Evolutionary conservation across 139 green algal genomes (phyloP).

Genomic region (Chloropicon primus): DNA sequence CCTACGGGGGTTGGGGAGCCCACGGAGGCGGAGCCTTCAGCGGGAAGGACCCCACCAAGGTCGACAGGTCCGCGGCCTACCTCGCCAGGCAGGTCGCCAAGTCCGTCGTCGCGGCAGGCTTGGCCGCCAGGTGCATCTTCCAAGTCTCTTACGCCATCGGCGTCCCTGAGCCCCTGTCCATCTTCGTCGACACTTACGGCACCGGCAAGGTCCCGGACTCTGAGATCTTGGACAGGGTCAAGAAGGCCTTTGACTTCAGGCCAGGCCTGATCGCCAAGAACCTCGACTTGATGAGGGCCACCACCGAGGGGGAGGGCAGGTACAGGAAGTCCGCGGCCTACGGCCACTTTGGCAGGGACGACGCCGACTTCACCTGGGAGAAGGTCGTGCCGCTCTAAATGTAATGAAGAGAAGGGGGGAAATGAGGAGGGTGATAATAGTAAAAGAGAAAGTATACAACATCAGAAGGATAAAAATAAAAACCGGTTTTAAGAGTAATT

Average conservation of each 20-base stretch:
- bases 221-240: conserved; percentile 75
- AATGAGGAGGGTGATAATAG: neutral
- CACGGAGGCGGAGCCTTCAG: conserved; percentile 97
- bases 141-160: conserved; percentile 96
- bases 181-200: conserved; percentile 95
- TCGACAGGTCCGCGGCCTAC: conserved; percentile 91
- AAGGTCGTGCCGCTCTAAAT: conserved; percentile 25
- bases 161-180: conserved; percentile 87
- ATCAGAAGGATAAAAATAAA: too few species aligned
- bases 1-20: conserved; percentile 96
- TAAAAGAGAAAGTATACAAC: neutral
- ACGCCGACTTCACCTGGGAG: conserved; percentile 94
- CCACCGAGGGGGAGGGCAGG: conserved; percentile 37
- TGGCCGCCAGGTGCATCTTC: conserved; percentile 53
- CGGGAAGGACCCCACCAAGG: conserved; percentile 81
- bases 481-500: too few species aligned
- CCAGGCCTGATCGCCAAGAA: conserved; percentile 69
- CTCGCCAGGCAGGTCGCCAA: conserved; percentile 96
- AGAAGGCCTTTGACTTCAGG: conserved; percentile 91
- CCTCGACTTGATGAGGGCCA: conserved; percentile 84
- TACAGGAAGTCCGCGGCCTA: conserved; percentile 95
- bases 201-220: conserved; percentile 79
- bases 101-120: conserved; percentile 79
- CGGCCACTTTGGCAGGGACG: conserved; percentile 88
- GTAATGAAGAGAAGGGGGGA: neutral